A percentile compares a stretch with the other conserved stretches of the same genome.
Evolutionary conservation across 2,329 filamentous ascomycete species (phyloP).

Genomic region (Neospermospora avenae): DNA sequence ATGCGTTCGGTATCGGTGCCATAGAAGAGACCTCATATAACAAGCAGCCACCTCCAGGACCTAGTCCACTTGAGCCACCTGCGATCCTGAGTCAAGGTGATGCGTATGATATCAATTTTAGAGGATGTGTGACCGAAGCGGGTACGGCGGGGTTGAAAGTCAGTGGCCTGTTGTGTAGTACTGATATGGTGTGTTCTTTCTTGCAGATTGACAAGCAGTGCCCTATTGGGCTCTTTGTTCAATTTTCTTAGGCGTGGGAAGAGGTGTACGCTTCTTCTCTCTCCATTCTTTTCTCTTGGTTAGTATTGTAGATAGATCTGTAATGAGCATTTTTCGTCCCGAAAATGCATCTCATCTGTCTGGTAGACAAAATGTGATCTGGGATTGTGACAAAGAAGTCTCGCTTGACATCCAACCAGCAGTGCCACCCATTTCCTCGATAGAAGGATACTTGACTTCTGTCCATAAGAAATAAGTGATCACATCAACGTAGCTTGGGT

Average conservation of each 20-base stretch:
- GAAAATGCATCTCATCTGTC: too few relatives aligned
- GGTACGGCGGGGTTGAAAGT: neutral
- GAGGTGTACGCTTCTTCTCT: neutral
- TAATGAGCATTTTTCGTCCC: neutral
- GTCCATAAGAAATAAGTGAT: too few relatives aligned
- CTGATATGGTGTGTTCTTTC: constrained; percentile 15
- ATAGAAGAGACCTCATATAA: constrained; percentile 18
- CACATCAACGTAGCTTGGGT: neutral
- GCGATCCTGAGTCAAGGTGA: constrained; percentile 16
- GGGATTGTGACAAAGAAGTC: too few relatives aligned
- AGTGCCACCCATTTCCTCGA: too few relatives aligned
- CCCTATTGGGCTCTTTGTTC: constrained; percentile 35
- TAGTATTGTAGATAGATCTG: neutral
- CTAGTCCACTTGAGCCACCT: constrained; percentile 17
- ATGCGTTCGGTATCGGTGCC: constrained; percentile 15
- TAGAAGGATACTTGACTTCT: too few relatives aligned
- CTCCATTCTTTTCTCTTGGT: neutral
- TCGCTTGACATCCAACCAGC: too few relatives aligned
- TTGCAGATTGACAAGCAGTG: constrained; percentile 11
- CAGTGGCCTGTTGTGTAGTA: constrained; percentile 9
- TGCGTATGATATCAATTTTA: constrained; percentile 9
- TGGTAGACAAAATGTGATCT: too few relatives aligned
- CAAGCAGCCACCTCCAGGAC: constrained; percentile 18
- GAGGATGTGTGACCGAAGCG: neutral
- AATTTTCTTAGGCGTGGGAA: neutral